phyloP scores from a whole-genome alignment of 371 early-diverging fungal genomes.

The Phascolomyces articulosus region DNA sequence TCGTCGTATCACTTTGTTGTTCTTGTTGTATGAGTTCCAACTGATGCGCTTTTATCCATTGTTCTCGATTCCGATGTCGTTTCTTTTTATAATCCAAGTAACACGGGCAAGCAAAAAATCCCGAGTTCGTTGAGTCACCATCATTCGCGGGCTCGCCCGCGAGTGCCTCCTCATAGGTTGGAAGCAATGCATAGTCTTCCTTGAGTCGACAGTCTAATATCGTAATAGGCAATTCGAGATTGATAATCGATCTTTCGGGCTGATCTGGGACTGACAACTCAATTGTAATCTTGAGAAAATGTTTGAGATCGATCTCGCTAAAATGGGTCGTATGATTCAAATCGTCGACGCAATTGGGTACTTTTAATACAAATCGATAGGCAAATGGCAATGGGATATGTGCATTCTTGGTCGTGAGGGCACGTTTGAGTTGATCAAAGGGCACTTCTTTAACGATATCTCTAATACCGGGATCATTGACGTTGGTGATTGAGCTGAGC shows the following conservation, averaged over 20 bases:
- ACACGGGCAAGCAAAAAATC: constrained; percentile 48
- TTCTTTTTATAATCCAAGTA: constrained; percentile 49
- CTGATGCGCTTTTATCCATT: constrained; percentile 35
- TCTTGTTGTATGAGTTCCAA: no score
- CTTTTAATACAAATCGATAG: constrained; percentile 40
- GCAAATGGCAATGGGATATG: constrained; percentile 49
- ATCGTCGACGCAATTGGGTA: constrained; percentile 43
- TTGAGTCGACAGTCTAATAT: constrained; percentile 51
- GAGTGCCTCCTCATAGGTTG: constrained; percentile 45
- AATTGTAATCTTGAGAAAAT: constrained; percentile 41
- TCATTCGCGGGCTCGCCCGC: constrained; percentile 22
- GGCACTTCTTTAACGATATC: constrained; percentile 22
- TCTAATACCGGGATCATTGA: constrained; percentile 24
- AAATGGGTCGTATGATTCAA: constrained; percentile 47
- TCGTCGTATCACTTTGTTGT: neutral
- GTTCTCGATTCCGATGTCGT: constrained; percentile 20
- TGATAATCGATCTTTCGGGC: constrained; percentile 23
- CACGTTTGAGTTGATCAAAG: constrained; percentile 27
- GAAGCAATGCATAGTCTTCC: constrained; percentile 42
- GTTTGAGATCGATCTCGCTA: constrained; percentile 41
- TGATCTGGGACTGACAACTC: constrained; percentile 30
- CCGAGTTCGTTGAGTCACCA: constrained; percentile 22
- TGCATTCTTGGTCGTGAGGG: constrained; percentile 42
- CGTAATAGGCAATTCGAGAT: constrained; percentile 48
- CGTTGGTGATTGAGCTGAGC: constrained; percentile 28